phyloP scores from a whole-genome alignment of 169 alveolate genomes.

The Plasmodium cynomolgi region DNA sequence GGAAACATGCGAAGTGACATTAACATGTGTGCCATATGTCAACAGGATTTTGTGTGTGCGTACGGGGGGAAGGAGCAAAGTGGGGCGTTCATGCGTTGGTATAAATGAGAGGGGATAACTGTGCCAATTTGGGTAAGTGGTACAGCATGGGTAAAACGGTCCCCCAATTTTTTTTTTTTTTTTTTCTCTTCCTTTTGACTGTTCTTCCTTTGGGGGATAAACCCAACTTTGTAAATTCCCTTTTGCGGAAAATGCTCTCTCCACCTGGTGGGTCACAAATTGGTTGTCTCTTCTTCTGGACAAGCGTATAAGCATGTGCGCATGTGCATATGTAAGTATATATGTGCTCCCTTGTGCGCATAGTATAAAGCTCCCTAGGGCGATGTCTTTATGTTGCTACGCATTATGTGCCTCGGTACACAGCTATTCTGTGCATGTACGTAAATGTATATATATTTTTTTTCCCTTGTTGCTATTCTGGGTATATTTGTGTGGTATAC shows the following conservation, averaged over 20 bases:
- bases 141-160: neutral
- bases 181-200: neutral
- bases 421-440: neutral
- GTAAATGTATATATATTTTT: neutral
- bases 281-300: neutral
- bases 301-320: neutral
- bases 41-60: neutral
- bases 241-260: neutral
- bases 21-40: neutral
- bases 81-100: neutral
- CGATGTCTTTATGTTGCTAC: conserved; percentile 5
- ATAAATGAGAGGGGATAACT: neutral
- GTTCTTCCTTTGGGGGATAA: neutral
- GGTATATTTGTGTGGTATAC: neutral
- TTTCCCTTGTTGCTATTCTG: neutral
- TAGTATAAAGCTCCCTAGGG: neutral
- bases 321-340: neutral
- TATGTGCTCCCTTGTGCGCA: neutral
- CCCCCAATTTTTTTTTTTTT: neutral
- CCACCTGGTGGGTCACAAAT: neutral
- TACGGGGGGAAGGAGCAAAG: neutral
- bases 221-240: neutral
- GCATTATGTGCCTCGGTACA: neutral
- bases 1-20: neutral
- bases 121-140: neutral